Evolutionary conservation across 768 basidiomycete species (phyloP).

Genomic region (Rhizopogon rudus): DNA sequence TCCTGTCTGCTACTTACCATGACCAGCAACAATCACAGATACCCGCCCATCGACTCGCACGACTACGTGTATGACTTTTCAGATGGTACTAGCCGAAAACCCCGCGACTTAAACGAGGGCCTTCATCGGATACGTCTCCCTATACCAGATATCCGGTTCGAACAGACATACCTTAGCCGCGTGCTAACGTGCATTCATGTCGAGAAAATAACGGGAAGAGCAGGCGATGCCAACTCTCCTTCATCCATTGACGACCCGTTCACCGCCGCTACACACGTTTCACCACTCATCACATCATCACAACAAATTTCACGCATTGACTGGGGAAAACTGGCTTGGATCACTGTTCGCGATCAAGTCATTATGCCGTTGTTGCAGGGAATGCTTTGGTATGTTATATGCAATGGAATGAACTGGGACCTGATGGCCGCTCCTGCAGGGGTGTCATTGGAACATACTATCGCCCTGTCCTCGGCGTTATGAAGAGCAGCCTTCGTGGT

Average conservation of each 20-base stretch:
- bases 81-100: slow-evolving; percentile 13
- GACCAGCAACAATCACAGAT: slow-evolving; percentile 9
- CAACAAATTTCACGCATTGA: slow-evolving; percentile 39
- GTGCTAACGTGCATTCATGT: slow-evolving; percentile 49
- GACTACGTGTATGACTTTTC: slow-evolving; percentile 13
- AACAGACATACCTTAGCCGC: slow-evolving; percentile 63
- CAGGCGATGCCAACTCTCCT: slow-evolving; percentile 17
- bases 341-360: slow-evolving; percentile 65
- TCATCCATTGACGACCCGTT: slow-evolving; percentile 12
- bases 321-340: slow-evolving; percentile 57
- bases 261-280: slow-evolving; percentile 20
- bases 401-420: background rate
- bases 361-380: slow-evolving; percentile 66
- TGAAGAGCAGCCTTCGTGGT: slow-evolving; percentile 13
- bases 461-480: slow-evolving; percentile 21
- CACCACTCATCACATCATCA: slow-evolving; percentile 21
- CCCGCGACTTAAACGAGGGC: slow-evolving; percentile 9
- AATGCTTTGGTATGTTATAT: slow-evolving; percentile 49
- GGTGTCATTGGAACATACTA: slow-evolving; percentile 28
- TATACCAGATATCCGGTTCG: slow-evolving; percentile 76
- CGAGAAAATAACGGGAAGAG: slow-evolving; percentile 14
- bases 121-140: slow-evolving; percentile 38
- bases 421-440: slow-evolving; percentile 13
- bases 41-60: slow-evolving; percentile 9
- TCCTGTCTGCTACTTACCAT: slow-evolving; percentile 10